Base-by-base conservation (phyloP, 2,329 filamentous ascomycete genomes). In the Didymella sp. region DNA sequence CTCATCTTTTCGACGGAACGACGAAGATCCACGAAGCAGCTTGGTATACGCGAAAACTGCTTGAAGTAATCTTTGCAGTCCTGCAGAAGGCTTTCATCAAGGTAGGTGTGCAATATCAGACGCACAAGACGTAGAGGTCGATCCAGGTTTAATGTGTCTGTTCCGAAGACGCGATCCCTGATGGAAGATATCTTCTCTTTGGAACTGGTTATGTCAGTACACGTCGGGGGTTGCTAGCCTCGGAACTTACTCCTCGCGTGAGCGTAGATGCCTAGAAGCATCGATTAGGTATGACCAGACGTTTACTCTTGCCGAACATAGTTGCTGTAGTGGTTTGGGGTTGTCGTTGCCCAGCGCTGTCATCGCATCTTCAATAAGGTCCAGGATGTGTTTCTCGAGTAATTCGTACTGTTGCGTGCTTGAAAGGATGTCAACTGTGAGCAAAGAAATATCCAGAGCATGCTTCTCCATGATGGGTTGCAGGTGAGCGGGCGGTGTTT, bases 1-100 rank as follows among this genome's bases (percentile, higher is more conserved):
- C 48, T 37, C 30, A 73, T 28, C 22, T 43, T 40, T 40, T 67
- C 56, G 1, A 74, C 61, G 40, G 68, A 67, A 5, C 37, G 64
- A 21, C 63, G 61, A 3, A 76, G 59, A 46, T 76, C 73, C 8
- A 59, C 52, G 41, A 71, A 75, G 55, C 72, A 74, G 19, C 52
- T 62, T 4, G 62, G 62, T 11, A 64, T 52, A 15, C 49, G 57
- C 8, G 59, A 62, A 41, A 68, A 61, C 1, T 63, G 42, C 21
- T 60, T 27, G 63, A 66, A 73, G 43, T 69, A 74, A 1, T 57
- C 48, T 40, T 69, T 59, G 46, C 66, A 72, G 35, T 62, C 53
- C 17, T 54, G 28, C 11, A 64, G 37, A 28, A 67, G 57, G 9
- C 53, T 44, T 13, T 45, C 38, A 15, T 45, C 51, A 6, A 63